Conservation (phyloP, 768 basidiomycete genomes). For the Amyloporia xantha region DNA sequence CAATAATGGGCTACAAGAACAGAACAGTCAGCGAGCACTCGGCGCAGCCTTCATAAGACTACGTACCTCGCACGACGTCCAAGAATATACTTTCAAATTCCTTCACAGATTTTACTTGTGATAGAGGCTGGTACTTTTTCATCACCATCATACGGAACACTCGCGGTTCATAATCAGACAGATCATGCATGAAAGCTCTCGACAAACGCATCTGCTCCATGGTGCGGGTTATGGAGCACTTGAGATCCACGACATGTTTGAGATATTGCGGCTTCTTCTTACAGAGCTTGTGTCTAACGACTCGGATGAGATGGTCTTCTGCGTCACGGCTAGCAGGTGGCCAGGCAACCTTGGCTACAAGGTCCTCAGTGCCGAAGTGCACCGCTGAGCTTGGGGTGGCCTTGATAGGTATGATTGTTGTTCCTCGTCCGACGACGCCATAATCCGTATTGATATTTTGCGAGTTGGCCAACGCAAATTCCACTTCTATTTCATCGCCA, state of each 20-base stretch:
- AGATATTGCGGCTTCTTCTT: neutral
- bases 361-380: neutral
- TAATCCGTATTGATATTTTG: neutral
- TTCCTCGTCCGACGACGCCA: neutral
- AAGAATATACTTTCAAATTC: conserved; percentile 2
- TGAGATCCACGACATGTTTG: conserved; percentile 2
- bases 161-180: neutral
- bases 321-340: neutral
- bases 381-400: neutral
- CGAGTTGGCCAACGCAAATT: neutral
- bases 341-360: conserved; percentile 4
- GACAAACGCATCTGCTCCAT: conserved; percentile 4
- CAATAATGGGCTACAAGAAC: conserved; percentile 10
- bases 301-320: neutral
- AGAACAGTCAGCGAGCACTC: too few relatives aligned
- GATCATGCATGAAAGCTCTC: neutral
- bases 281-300: neutral
- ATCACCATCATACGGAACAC: conserved; percentile 1
- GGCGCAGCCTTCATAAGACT: too few relatives aligned
- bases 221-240: neutral
- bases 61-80: conserved; percentile 6
- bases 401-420: conserved; percentile 1
- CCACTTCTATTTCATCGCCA: neutral
- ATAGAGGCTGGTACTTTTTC: neutral
- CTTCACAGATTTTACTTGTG: neutral